Conservation (phyloP, 768 basidiomycete genomes). For the Podaxis sp. region DNA sequence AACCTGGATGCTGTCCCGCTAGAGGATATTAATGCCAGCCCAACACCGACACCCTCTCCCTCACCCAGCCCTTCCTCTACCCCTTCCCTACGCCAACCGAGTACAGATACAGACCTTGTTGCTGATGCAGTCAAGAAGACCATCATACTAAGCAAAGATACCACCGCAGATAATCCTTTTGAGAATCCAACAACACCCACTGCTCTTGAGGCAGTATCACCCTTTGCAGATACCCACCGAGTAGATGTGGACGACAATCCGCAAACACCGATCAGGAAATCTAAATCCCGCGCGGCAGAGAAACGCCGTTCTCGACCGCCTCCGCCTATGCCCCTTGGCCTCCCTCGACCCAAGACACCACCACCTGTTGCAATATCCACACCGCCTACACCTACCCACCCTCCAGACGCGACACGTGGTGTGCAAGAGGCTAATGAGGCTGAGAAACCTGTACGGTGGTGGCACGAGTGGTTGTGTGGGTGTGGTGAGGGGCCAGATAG, state of each 20-base stretch:
- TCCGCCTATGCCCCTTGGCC: constrained; percentile 57
- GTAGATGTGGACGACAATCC: constrained; percentile 22
- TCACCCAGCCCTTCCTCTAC: constrained; percentile 16
- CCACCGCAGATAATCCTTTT: constrained; percentile 12
- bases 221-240: constrained; percentile 43
- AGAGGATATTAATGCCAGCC: constrained; percentile 46
- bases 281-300: neutral
- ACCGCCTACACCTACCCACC: constrained; percentile 24
- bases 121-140: neutral
- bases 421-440: constrained; percentile 25
- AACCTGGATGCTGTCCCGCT: constrained; percentile 56
- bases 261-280: constrained; percentile 4
- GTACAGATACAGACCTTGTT: neutral
- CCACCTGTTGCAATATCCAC: constrained; percentile 35
- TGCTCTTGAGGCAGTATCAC: constrained; percentile 37
- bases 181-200: constrained; percentile 7
- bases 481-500: constrained; percentile 74
- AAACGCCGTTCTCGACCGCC: constrained; percentile 26
- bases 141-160: neutral
- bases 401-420: constrained; percentile 20
- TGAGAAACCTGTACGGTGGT: constrained; percentile 56
- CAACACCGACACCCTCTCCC: constrained; percentile 39
- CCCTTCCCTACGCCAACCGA: neutral
- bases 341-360: constrained; percentile 46
- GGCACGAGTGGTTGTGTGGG: constrained; percentile 87